Conservation (phyloP, 768 basidiomycete species). For the Tubosaeta sp. region DNA sequence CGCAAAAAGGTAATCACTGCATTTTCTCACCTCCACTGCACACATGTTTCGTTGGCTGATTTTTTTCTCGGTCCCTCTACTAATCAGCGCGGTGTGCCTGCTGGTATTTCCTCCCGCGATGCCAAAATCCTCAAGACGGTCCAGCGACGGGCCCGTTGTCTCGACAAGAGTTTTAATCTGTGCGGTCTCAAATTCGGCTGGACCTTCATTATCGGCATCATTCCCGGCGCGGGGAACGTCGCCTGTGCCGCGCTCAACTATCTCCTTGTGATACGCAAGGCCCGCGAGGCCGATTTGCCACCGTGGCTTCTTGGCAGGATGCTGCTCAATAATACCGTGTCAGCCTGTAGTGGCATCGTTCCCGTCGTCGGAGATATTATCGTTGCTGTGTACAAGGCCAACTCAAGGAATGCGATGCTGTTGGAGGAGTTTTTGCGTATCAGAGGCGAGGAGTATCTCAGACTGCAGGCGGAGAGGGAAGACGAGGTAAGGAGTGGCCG, state of each 20-base stretch:
- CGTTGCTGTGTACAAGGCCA: conserved; percentile 79
- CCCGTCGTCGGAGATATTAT: conserved; percentile 75
- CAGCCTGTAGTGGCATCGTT: conserved; percentile 60
- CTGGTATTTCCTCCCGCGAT: conserved; percentile 74
- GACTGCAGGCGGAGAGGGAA: conserved; percentile 37
- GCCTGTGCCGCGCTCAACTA: conserved; percentile 67
- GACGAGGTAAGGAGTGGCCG: conserved; percentile 20
- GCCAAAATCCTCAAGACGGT: conserved; percentile 70
- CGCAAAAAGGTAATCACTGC: conserved; percentile 32
- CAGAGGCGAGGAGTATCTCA: conserved; percentile 70
- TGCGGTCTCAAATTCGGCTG: conserved; percentile 85
- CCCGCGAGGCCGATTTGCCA: conserved; percentile 67
- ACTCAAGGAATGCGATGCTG: conserved; percentile 82
- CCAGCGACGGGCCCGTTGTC: conserved; percentile 72
- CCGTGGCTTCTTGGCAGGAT: conserved; percentile 67
- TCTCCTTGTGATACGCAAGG: conserved; percentile 69
- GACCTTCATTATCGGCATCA: conserved; percentile 74
- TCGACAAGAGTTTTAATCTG: conserved; percentile 82
- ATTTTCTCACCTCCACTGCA: conserved; percentile 8
- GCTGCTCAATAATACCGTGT: conserved; percentile 71
- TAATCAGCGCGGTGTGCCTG: conserved; percentile 60
- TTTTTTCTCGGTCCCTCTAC: conserved; percentile 10
- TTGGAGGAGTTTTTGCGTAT: conserved; percentile 81
- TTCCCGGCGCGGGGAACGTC: conserved; percentile 69
- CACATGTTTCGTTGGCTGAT: conserved; percentile 34